Evolutionary conservation across 768 basidiomycete species (phyloP), one percentile per base, ranked within the genome.

Genomic region (Phallus indusiatus): DNA sequence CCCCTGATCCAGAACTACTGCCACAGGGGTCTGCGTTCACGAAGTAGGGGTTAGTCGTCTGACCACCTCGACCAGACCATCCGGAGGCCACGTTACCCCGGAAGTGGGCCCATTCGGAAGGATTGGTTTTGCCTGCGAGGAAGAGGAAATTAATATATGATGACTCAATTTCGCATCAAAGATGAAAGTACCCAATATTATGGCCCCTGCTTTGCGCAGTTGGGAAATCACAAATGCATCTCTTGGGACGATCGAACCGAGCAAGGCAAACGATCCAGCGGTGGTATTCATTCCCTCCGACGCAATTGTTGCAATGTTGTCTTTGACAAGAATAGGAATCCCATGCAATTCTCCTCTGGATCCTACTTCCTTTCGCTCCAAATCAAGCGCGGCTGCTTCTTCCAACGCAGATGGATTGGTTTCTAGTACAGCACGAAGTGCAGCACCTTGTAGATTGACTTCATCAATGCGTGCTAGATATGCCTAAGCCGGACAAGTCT

Each of bases 391-490:
- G 1, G 76, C 79, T 12, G 85, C 85, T 62, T 78, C 74, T 14
- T 55, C 64, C 10, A 85, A 70, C 1, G 83, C 83, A 7, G 73
- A 75, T 0, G 79, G 75, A 51, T 82, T 87, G 0, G 71, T 70
- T 58, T 86, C 85, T 14, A 84, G 69, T 5, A 86, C 75, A 0
- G 84, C 84, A 10, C 76, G 79, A 9, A 87, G 69, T 48, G 69
- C 69, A 11, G 83, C 79, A 1, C 84, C 83, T 59, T 80, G 72
- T 17, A 78, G 64, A 64, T 86, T 86, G n/a, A 87, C 85, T 65
- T 86, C 80, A 4, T 84, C 80, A 22, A 86, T 85, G 1, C 85
- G 76, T 11, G 79, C 78, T 62, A 86, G 73, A 66, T 86, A 86
- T 1, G 83, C 82, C 84, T 86, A 37, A 46, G 8, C 3, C 18